A percentile compares a stretch with the other conserved stretches of the same genome.
Conservation (phyloP, 2,329 filamentous ascomycete species). For the Pseudocercospora fuligena region DNA sequence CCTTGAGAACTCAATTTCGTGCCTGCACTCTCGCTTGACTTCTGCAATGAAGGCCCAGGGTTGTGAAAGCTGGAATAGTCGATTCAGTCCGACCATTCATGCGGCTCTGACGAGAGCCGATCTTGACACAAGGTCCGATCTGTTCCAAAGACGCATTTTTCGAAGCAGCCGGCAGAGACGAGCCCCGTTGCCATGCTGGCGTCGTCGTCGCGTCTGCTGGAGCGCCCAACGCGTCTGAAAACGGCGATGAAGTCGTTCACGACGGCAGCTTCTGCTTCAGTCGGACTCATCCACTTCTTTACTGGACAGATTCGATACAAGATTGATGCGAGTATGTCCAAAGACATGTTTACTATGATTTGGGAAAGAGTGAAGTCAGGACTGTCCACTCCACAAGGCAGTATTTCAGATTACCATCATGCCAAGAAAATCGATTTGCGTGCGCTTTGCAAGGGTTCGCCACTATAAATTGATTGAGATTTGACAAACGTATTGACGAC, state of each 20-base stretch:
- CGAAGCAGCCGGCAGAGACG: background rate
- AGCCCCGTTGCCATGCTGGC: background rate
- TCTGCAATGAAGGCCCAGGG: too few relatives aligned
- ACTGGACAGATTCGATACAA: too few relatives aligned
- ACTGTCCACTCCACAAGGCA: background rate
- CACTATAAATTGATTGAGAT: background rate
- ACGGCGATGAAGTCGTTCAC: background rate
- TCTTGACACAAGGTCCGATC: too few relatives aligned
- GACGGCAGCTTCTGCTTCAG: too few relatives aligned
- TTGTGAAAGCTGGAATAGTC: too few relatives aligned
- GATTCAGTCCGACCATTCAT: too few relatives aligned
- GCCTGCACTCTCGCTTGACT: too few relatives aligned
- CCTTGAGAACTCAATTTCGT: too few relatives aligned
- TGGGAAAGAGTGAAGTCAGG: background rate
- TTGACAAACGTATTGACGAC: too few relatives aligned
- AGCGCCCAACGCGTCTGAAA: background rate
- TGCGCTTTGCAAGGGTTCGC: background rate
- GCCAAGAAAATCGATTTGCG: background rate
- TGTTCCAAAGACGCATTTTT: background rate
- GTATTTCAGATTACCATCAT: background rate
- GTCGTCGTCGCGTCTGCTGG: background rate
- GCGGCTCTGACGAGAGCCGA: too few relatives aligned
- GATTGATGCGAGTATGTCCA: background rate
- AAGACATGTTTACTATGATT: background rate
- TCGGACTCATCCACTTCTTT: too few relatives aligned